phyloP scores from a whole-genome alignment of 768 basidiomycete genomes.

The Russula earlei region DNA sequence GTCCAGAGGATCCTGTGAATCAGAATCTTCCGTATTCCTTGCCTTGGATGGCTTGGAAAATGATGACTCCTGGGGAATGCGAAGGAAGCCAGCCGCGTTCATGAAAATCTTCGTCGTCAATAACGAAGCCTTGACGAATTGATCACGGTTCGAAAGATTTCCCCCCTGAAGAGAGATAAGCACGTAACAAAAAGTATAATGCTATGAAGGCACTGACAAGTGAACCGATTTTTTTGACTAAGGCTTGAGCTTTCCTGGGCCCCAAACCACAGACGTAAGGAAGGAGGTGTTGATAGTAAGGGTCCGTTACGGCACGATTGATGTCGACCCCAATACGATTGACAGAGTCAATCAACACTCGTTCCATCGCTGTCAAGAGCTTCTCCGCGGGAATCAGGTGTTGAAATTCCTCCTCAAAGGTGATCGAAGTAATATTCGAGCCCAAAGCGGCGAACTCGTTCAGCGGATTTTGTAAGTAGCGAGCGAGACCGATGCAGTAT shows the following conservation, averaged over 20 bases:
- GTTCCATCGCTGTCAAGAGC: slow-evolving; percentile 69
- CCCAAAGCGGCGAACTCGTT: slow-evolving; percentile 93
- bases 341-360: slow-evolving; percentile 79
- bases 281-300: slow-evolving; percentile 81
- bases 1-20: slow-evolving; percentile 83
- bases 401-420: slow-evolving; percentile 79
- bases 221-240: slow-evolving; percentile 72
- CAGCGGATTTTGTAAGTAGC: slow-evolving; percentile 87
- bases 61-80: slow-evolving; percentile 65
- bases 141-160: slow-evolving; percentile 74
- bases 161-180: slow-evolving; percentile 53
- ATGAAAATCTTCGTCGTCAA: slow-evolving; percentile 83
- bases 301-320: slow-evolving; percentile 82
- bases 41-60: slow-evolving; percentile 48
- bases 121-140: slow-evolving; percentile 74
- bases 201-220: slow-evolving; percentile 40
- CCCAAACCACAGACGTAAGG: slow-evolving; percentile 91
- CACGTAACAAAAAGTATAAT: background rate
- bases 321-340: slow-evolving; percentile 95
- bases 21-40: slow-evolving; percentile 50
- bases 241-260: slow-evolving; percentile 81
- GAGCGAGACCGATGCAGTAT: slow-evolving; percentile 90
- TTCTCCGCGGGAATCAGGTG: slow-evolving; percentile 82
- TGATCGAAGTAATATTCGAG: slow-evolving; percentile 69
- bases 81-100: slow-evolving; percentile 87